phyloP scores from a whole-genome alignment of 345 rosid species.

The Clarkia xantiana region DNA sequence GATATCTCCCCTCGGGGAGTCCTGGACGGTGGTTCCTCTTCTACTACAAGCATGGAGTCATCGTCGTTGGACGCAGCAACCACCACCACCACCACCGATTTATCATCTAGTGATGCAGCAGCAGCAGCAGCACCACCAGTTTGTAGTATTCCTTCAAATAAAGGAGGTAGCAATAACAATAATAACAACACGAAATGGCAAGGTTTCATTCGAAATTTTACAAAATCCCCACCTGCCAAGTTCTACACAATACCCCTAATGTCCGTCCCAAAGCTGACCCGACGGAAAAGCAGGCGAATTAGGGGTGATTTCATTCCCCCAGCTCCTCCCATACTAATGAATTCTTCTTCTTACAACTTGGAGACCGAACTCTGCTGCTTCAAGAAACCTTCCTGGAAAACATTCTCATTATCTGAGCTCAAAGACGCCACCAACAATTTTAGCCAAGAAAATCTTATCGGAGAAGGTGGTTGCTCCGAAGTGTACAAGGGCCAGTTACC shows the following conservation, averaged over 20 bases:
- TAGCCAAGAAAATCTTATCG: slow-evolving; percentile 75
- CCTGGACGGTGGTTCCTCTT: slow-evolving; percentile 17
- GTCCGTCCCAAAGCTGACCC: slow-evolving; percentile 44
- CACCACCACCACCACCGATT: too few relatives aligned
- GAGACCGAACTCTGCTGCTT: slow-evolving; percentile 46
- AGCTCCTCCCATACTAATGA: too few relatives aligned
- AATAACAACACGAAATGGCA: slow-evolving; percentile 32
- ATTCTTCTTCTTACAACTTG: slow-evolving; percentile 25
- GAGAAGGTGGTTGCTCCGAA: slow-evolving; percentile 84
- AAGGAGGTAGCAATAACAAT: too few relatives aligned
- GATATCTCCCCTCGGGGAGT: slow-evolving; percentile 10
- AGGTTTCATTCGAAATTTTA: slow-evolving; percentile 40
- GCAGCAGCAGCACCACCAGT: slow-evolving; percentile 48
- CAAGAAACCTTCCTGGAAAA: slow-evolving; percentile 56
- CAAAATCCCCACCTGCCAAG: slow-evolving; percentile 37
- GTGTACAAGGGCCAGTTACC: slow-evolving; percentile 64
- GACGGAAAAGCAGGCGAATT: slow-evolving; percentile 46
- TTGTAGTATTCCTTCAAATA: slow-evolving; percentile 19
- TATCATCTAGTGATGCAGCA: too few relatives aligned
- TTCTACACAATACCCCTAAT: slow-evolving; percentile 33
- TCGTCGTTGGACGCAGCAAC: too few relatives aligned
- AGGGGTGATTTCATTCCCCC: slow-evolving; percentile 43
- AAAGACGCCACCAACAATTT: slow-evolving; percentile 54
- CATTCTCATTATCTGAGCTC: slow-evolving; percentile 50
- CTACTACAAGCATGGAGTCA: slow-evolving; percentile 8